These are phyloP conservation scores for Ascobolus immersus DNA, from an alignment of 495 filamentous ascomycete species.

Conservation along the genomic window DNA sequence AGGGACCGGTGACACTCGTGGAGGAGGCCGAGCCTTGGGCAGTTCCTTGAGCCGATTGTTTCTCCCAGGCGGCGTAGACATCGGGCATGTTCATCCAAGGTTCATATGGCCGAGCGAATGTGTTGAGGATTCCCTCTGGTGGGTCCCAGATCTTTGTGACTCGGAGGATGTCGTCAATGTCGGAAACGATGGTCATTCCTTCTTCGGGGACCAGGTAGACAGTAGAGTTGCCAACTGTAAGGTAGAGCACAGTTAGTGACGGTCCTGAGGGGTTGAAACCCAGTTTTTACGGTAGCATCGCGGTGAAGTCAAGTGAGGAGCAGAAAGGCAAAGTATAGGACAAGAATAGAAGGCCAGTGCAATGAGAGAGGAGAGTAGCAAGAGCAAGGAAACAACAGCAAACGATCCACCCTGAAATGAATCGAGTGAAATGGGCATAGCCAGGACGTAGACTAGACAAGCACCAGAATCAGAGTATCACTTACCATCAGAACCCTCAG, in stretches of 20 bases:
- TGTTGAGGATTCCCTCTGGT: slow-evolving; percentile 45
- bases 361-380: slow-evolving; percentile 25
- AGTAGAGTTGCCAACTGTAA: slow-evolving; percentile 37
- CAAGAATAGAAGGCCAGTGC: background rate
- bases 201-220: slow-evolving; percentile 44
- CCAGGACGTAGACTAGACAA: too few species aligned
- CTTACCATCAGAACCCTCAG: too few species aligned
- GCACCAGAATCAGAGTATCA: too few species aligned
- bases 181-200: slow-evolving; percentile 43
- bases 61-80: slow-evolving; percentile 42
- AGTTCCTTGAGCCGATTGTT: slow-evolving; percentile 22
- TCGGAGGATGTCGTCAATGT: slow-evolving; percentile 59
- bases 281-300: background rate
- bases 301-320: background rate
- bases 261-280: too few species aligned
- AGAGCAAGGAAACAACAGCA: slow-evolving; percentile 38
- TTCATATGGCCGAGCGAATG: slow-evolving; percentile 42
- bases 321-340: background rate
- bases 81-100: slow-evolving; percentile 60
- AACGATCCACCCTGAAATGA: slow-evolving; percentile 19
- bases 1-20: slow-evolving; percentile 11
- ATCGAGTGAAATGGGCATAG: too few species aligned
- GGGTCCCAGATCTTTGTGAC: slow-evolving; percentile 64
- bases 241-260: background rate
- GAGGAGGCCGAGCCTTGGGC: slow-evolving; percentile 6